Evolutionary conservation across 192 early-diverging fungal species (phyloP), one percentile per base, ranked within the genome.

Genomic region (Coemansia sp.): DNA sequence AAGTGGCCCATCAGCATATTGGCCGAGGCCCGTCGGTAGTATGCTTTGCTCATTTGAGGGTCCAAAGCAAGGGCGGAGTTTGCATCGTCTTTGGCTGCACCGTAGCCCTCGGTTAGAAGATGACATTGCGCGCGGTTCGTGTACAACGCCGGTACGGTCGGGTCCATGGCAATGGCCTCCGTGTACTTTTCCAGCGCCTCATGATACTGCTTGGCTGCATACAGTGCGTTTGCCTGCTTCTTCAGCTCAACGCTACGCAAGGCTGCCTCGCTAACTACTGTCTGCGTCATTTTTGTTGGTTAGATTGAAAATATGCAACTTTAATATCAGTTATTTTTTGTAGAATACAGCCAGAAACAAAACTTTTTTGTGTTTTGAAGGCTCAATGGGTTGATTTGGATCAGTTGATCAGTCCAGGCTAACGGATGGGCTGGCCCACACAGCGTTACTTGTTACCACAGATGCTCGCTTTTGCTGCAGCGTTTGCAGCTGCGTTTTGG

Each of bases 131-230:
- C 92, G 23, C 97, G 87, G 76, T 99, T 99, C 19, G 95, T 85
- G 65, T 93, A 97, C 79, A 90, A 95, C 8, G 90, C 90, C 4
- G 93, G 85, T 0, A 92, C 88, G 24, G 88, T 86, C 15, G 95
- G 90, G 73, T 97, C 90, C 41, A 86, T 67, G 48, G 87, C 84
- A 53, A 99, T 96, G 3, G 95, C 95, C 65, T 86, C 82, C 6
- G 91, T 90, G 82, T 99, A 99, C 65, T 92, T 89, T 48, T 92
- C 91, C 23, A 93, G 87, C n/a, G 97, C 95, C 51, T 92, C 88
- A 6, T 89, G 82, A 69, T 88, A 98, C 53, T 92, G 85, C 60
- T 89, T 88, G 12, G 69, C 37, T 11, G 69, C 62, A 45, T 64
- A 81, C 24, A 81, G 66, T 14, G 68, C 73, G 29, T 81, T 81